Percentiles rank a stretch among this genome's conserved stretches.
These are phyloP conservation scores for Talaromyces marneffei DNA, from an alignment of 2,329 filamentous ascomycete species.

Conservation along the genomic window DNA sequence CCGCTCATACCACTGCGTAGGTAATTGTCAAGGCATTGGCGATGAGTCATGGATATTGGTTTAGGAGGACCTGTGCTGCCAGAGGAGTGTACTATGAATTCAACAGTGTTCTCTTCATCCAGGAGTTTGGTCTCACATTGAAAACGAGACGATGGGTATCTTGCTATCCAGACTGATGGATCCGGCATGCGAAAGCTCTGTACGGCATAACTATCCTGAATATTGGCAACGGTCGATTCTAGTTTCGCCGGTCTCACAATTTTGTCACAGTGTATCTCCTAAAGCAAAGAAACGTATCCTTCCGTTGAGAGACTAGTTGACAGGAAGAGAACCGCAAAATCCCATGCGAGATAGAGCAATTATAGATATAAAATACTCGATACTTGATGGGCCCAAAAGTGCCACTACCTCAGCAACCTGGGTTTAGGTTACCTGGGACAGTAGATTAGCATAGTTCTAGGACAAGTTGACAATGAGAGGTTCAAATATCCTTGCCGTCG, in stretches of 20 bases:
- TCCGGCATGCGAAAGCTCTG: neutral
- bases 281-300: neutral
- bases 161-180: neutral
- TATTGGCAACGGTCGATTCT: neutral
- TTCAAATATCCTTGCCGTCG: neutral
- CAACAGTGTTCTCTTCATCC: neutral
- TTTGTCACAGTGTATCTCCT: neutral
- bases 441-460: neutral
- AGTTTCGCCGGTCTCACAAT: neutral
- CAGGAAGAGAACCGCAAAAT: conserved; percentile 4
- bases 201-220: neutral
- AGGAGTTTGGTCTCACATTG: neutral
- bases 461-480: neutral
- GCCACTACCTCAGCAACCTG: conserved; percentile 3
- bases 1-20: neutral
- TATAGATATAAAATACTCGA: neutral
- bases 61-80: conserved; percentile 20
- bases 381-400: conserved; percentile 1
- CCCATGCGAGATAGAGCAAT: conserved; percentile 2
- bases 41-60: conserved; percentile 13
- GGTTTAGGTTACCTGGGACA: neutral
- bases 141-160: neutral
- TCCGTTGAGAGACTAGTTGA: conserved; percentile 1
- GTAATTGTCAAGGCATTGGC: neutral
- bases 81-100: conserved; percentile 17